phyloP scores from a whole-genome alignment of 164 flowering plant species.

The Paratinospora sagittata region DNA sequence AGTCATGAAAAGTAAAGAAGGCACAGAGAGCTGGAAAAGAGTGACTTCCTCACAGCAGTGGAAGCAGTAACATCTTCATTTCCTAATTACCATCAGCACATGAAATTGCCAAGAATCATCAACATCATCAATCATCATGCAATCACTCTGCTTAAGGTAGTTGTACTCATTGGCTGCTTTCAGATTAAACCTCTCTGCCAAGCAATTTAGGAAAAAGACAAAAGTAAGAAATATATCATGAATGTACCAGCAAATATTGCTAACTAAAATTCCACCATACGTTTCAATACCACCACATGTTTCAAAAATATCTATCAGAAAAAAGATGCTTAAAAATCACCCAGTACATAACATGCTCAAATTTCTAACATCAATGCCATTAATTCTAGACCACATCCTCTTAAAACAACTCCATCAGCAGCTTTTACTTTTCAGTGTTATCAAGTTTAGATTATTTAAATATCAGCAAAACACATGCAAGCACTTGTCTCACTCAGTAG shows the following conservation, averaged over 20 bases:
- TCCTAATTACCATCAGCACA: constrained; percentile 55
- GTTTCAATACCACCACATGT: not conserved
- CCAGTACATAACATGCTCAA: too few relatives aligned
- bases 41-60: not conserved
- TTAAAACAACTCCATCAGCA: too few relatives aligned
- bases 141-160: constrained; percentile 74
- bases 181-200: constrained; percentile 64
- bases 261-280: not conserved
- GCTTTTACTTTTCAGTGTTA: too few relatives aligned
- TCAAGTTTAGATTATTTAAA: too few relatives aligned
- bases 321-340: too few relatives aligned
- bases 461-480: too few relatives aligned
- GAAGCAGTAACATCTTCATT: not conserved
- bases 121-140: constrained; percentile 58
- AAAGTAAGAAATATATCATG: too few relatives aligned
- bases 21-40: not conserved
- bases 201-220: not conserved
- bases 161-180: constrained; percentile 59
- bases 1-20: constrained; percentile 6
- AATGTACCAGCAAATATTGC: too few relatives aligned
- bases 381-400: too few relatives aligned
- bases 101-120: constrained; percentile 69
- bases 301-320: too few relatives aligned
- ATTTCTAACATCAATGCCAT: too few relatives aligned
- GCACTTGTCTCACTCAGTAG: too few relatives aligned